Evolutionary conservation across 139 green algal species (phyloP).

Genomic region (Chlamydomonas sphaeroides): DNA sequence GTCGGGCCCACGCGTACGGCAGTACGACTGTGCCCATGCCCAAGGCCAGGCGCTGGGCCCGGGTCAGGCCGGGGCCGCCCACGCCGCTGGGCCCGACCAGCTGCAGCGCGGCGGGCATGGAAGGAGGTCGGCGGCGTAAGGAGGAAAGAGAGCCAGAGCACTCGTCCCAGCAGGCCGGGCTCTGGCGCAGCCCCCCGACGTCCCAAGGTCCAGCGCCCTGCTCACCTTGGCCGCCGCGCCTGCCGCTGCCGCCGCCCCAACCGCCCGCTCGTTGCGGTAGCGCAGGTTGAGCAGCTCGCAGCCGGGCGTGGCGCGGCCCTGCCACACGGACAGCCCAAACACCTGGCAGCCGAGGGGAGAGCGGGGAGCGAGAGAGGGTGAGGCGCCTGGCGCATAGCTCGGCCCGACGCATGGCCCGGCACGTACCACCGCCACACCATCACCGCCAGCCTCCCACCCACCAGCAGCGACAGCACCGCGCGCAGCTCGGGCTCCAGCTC

Average conservation of each 20-base stretch:
- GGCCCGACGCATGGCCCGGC: no score
- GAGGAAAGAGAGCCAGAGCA: no score
- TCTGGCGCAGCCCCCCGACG: no score
- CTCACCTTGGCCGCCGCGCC: neutral
- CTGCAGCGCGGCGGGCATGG: no score
- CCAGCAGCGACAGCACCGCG: conserved; percentile 64
- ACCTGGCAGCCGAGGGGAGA: conserved; percentile 55
- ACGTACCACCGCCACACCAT: no score
- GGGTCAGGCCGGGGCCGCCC: conserved; percentile 72
- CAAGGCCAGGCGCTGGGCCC: conserved; percentile 60
- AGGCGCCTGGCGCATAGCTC: no score
- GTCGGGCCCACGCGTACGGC: conserved; percentile 73
- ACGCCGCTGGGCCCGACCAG: conserved; percentile 62
- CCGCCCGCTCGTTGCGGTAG: conserved; percentile 74
- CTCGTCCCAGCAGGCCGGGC: no score
- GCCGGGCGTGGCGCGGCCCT: conserved; percentile 78
- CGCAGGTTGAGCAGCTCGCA: conserved; percentile 90
- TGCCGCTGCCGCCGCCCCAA: no score
- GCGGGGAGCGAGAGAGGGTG: no score
- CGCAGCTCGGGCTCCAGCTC: conserved; percentile 67
- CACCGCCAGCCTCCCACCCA: conserved; percentile 34
- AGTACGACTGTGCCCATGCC: conserved; percentile 64
- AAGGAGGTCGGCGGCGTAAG: no score
- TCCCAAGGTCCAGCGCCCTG: no score
- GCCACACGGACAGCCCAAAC: conserved; percentile 73